Conservation (phyloP, 2,329 filamentous ascomycete species). For the Fusarium pilosicola region DNA sequence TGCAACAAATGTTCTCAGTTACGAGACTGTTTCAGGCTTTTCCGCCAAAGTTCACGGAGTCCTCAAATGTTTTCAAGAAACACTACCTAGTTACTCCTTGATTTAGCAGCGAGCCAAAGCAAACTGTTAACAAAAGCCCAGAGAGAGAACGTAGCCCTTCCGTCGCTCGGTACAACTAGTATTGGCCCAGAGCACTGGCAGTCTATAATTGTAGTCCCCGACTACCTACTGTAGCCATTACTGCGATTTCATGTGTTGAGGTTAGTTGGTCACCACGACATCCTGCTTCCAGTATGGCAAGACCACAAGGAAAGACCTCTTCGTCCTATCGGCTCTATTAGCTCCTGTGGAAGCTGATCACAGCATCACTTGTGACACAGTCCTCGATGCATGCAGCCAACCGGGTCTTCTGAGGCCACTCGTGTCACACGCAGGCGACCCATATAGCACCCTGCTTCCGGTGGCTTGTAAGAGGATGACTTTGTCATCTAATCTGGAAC, state of each 20-base stretch:
- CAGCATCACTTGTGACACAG: neutral
- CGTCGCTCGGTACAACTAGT: neutral
- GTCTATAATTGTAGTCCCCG: neutral
- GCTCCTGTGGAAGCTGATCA: neutral
- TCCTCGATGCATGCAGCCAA: constrained; percentile 13
- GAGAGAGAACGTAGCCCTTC: neutral
- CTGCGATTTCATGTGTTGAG: no score
- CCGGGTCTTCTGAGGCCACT: constrained; percentile 1
- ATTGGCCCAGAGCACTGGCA: neutral
- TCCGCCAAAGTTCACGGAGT: neutral
- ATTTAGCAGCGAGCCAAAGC: neutral
- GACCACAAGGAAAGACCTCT: neutral
- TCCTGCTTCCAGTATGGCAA: neutral
- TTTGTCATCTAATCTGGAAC: neutral
- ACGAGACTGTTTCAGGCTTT: constrained; percentile 1
- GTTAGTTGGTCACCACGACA: neutral
- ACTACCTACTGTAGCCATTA: neutral
- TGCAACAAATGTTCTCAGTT: neutral
- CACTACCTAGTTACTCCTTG: neutral
- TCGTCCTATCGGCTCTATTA: neutral
- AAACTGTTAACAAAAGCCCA: neutral
- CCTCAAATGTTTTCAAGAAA: neutral
- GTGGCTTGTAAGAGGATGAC: neutral
- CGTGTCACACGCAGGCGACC: constrained; percentile 4
- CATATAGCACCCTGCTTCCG: constrained; percentile 14